Conservation (phyloP, 2,329 filamentous ascomycete species). For the Penicillium thymicola region DNA sequence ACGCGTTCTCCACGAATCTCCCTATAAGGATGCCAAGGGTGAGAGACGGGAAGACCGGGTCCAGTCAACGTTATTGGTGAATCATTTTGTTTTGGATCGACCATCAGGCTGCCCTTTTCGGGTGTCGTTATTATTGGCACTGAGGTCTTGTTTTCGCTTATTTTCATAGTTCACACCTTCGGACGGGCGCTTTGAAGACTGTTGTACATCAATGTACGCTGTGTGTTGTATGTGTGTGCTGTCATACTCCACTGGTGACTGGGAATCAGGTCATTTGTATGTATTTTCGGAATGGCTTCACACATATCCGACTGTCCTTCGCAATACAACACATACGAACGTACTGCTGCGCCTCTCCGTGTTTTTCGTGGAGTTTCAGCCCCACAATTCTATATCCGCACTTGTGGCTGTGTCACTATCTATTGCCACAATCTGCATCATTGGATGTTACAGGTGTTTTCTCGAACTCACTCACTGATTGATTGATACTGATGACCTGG, state of each 20-base stretch:
- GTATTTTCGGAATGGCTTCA: neutral
- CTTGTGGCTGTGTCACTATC: neutral
- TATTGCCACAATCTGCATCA: neutral
- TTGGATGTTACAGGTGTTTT: neutral
- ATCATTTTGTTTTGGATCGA: constrained; percentile 8
- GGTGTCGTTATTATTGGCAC: neutral
- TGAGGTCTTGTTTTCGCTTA: constrained; percentile 2
- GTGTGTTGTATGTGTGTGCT: neutral
- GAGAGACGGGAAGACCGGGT: constrained; percentile 4
- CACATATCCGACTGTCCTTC: neutral
- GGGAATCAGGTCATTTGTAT: neutral
- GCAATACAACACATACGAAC: neutral
- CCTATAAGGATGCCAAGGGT: constrained; percentile 12
- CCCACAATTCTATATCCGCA: neutral
- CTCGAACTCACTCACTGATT: neutral
- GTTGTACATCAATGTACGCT: neutral
- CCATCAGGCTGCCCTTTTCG: neutral
- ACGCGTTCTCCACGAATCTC: constrained; percentile 14
- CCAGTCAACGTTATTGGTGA: constrained; percentile 10
- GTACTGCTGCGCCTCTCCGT: neutral
- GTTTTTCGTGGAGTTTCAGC: neutral
- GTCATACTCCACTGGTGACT: neutral
- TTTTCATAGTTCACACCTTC: neutral
- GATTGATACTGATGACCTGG: neutral
- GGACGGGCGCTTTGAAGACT: neutral